Conservation (phyloP, 139 green algal genomes). For the Microglena sp. region DNA sequence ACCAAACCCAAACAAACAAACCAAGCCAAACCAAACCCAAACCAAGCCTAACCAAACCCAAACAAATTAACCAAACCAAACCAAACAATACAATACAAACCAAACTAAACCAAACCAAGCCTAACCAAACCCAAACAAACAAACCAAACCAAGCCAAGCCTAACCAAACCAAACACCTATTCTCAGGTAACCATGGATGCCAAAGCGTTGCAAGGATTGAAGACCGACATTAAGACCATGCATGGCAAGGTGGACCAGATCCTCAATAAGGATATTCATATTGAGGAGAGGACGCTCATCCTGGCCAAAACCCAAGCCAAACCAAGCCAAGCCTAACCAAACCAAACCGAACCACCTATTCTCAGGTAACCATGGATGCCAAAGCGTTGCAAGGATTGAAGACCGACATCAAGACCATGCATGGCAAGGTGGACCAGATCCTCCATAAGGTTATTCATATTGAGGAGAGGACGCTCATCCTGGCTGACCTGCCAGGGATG, state of each 20-base stretch:
- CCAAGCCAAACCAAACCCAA: too few relatives aligned
- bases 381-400: background rate
- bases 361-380: constrained; percentile 5
- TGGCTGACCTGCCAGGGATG: constrained; percentile 3
- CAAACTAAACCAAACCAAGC: too few relatives aligned
- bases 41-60: too few relatives aligned
- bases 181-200: constrained; percentile 1
- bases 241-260: background rate
- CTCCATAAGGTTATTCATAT: background rate
- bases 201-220: background rate
- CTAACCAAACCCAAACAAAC: too few relatives aligned
- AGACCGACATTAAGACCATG: background rate
- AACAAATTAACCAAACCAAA: too few relatives aligned
- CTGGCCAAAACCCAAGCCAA: too few relatives aligned
- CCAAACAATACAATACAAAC: too few relatives aligned
- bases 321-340: too few relatives aligned
- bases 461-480: constrained; percentile 2
- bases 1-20: too few relatives aligned
- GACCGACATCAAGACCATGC: background rate
- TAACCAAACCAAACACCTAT: too few relatives aligned
- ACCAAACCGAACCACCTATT: background rate
- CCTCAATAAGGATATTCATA: background rate
- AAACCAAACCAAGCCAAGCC: too few relatives aligned
- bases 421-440: constrained; percentile 2
- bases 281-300: background rate